Base-by-base conservation (phyloP, 1,139 yeast genomes). In the Blastobotrys ciferrii region DNA sequence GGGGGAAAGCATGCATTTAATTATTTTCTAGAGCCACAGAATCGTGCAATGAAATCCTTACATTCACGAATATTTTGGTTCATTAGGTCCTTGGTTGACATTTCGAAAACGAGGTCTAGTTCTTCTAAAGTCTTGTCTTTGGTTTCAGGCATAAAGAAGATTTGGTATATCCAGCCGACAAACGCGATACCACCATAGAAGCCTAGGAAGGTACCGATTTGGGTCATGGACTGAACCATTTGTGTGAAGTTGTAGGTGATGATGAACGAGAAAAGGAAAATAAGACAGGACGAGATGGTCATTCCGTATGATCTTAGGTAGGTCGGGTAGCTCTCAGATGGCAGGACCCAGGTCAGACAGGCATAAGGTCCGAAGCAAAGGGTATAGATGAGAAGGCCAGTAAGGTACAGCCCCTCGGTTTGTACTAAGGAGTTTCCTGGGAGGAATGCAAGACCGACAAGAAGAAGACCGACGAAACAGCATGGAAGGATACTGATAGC, bases 121-220 rank as follows among this genome's bases (percentile, higher is more conserved):
- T 75, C 78, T 58, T 75, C 78, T 59, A 74, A 66, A 14, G 74
- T 66, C 58, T 75, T 65, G 31, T 75, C 77, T 50, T 73, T 68
- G 20, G 78, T 74, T 58, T 75, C 79, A 23, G 82, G 82, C 63
- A 63, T 61, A 53, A 61, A 63, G 43, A 63, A 47, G 45, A 76
- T 54, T 66, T 80, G 84, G 67, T 80, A 80, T 49, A 79, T 60
- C 62, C 77, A 71, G 37, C 83, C 84, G 23, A 80, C 51, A 51
- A 77, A 73, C 1, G 82, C 82, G 58, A 80, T 73, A 45, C 84
- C 85, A 47, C 84, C 85, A 58, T 78, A 80, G 71, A 80, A 80
- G 1, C 85, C 84, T 45, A 80, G 65, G 4, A 81, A 74, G 54
- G 81, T 69, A 33, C 85, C 85, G 6, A 82, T 76, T 57, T 76